These are phyloP conservation scores for Castanopsis chinensis DNA, from an alignment of 306 rosid species.

Conservation along the genomic window DNA sequence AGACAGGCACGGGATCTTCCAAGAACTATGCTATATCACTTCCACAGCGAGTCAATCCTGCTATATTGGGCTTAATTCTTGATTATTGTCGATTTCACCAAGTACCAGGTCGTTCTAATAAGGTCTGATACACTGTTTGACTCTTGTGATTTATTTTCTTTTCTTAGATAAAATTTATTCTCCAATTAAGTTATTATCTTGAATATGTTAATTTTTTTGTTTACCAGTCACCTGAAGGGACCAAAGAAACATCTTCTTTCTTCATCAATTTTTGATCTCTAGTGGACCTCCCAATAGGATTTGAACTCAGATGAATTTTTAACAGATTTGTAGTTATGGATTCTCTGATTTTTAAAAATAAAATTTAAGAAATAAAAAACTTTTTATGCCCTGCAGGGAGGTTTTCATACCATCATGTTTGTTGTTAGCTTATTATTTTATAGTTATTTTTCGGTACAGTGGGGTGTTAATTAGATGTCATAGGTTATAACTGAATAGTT, in stretches of 20 bases:
- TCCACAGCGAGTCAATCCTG: constrained; percentile 80
- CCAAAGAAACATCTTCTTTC: too few species aligned
- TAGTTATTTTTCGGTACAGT: constrained; percentile 10
- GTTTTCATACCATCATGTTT: constrained; percentile 5
- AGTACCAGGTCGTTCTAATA: constrained; percentile 79
- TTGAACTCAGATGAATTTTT: too few species aligned
- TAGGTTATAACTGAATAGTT: constrained; percentile 22
- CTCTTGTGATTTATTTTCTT: constrained; percentile 6
- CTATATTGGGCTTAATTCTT: constrained; percentile 73
- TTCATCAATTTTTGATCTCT: too few species aligned
- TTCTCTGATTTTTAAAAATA: not conserved
- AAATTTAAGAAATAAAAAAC: not conserved
- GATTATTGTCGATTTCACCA: constrained; percentile 88
- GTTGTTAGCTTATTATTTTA: not conserved
- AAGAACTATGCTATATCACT: constrained; percentile 81
- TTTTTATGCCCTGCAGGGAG: not conserved
- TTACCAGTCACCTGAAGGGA: too few species aligned
- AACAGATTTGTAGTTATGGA: not conserved
- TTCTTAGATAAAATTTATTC: not conserved
- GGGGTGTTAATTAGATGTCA: constrained; percentile 9
- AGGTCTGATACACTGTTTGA: constrained; percentile 42
- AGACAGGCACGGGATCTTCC: constrained; percentile 84
- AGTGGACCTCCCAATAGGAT: too few species aligned
- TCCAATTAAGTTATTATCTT: not conserved
- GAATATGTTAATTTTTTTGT: too few species aligned